Conservation (phyloP, 768 basidiomycete genomes). For the Lepiota brunneoincarnata region DNA sequence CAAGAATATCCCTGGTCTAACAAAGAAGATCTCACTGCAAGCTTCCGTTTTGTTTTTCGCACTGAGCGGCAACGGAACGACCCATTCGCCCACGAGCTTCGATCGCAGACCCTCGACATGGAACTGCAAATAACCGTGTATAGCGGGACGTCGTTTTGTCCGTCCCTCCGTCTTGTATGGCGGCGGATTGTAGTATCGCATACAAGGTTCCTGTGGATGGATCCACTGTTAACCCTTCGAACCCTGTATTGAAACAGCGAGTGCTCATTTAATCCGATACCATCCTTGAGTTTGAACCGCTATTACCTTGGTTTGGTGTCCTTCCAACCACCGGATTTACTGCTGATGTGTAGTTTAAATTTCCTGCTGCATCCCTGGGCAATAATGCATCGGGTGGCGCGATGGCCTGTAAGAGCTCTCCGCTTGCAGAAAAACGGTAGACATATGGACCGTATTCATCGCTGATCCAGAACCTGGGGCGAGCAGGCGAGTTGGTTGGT, state of each 20-base stretch:
- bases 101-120: constrained; percentile 40
- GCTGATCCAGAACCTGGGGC: constrained; percentile 55
- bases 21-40: constrained; percentile 57
- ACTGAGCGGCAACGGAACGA: constrained; percentile 55
- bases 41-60: constrained; percentile 48
- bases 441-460: constrained; percentile 74
- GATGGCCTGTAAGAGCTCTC: constrained; percentile 52
- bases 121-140: constrained; percentile 57
- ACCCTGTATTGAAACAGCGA: constrained; percentile 31
- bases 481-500: not conserved
- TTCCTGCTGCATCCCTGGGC: constrained; percentile 40
- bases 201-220: constrained; percentile 47
- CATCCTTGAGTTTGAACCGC: not conserved
- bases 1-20: constrained; percentile 53
- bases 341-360: constrained; percentile 50
- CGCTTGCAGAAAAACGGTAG: constrained; percentile 46
- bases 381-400: constrained; percentile 57
- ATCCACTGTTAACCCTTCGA: constrained; percentile 58
- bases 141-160: constrained; percentile 44
- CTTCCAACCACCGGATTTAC: constrained; percentile 51
- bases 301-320: constrained; percentile 49
- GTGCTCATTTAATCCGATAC: not conserved
- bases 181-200: constrained; percentile 60
- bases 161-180: constrained; percentile 60
- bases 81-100: constrained; percentile 51